Evolutionary conservation across 306 rosid species (phyloP), one percentile per base, ranked within the genome.

Genomic region (Gastrolobium bilobum): DNA sequence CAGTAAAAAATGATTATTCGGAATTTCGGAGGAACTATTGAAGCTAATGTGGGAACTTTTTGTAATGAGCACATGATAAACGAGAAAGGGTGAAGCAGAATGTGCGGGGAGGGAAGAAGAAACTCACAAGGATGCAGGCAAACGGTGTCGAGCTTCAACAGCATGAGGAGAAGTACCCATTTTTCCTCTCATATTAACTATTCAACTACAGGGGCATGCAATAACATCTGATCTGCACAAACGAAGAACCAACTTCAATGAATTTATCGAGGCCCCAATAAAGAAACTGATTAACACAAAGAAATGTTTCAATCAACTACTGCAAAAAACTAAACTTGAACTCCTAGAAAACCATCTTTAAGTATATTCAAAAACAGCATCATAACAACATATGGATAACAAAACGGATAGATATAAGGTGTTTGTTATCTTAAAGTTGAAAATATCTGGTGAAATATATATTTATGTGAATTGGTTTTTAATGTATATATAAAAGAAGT

Each of bases 41-140:
- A 60, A 38, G 35, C 0, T 30, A 51, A 48, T 39, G 69, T 56
- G 15, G 38, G 53, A 68, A 20, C 35, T 35, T 61, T 11, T 15
- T 48, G 56, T 26, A 9, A 34, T 7, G 54, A 69, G 29, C 7
- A 4, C 4, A 10, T 47, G 53, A 47, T 47, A 52, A 11, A 53
- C 0, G 4, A 11, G 51, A 53, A 71, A 56, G 7, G 34, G 2
- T 13, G 20, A 40, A 33, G 59, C 15, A 51, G 30, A 3, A 8
- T 5, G 33, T 11, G 13, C 9, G 35, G 38, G 2, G 20, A 46
- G 57, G 68, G 43, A 7, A 50, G 39, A 39, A 7, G 54, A 43
- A 78, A 78, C 97, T 89, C 48, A 94, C 98, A 91, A 84, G 40
- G 98, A 86, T 78, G 94, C 54, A 43, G 93, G 86, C 68, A 87